Percentiles rank a stretch among this genome's conserved stretches.
phyloP scores from a whole-genome alignment of 768 basidiomycete genomes.

The Boletus bicolor region DNA sequence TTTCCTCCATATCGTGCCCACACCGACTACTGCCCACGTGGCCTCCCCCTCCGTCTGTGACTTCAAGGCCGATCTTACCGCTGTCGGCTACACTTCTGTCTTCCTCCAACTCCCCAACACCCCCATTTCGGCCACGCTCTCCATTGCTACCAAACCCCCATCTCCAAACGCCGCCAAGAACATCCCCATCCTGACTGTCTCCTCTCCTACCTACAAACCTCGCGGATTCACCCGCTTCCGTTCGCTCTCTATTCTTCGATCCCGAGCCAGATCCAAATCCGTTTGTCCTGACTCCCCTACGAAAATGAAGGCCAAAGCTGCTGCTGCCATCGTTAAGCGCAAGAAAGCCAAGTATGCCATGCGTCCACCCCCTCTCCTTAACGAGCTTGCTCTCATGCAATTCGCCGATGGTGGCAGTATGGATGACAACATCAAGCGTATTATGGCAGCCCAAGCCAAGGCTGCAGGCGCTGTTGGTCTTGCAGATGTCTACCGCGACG shows the following conservation, averaged over 20 bases:
- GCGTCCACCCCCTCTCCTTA: constrained; percentile 50
- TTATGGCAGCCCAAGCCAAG: constrained; percentile 55
- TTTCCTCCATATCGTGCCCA: constrained; percentile 42
- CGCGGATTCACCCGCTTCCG: constrained; percentile 44
- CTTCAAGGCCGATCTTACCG: constrained; percentile 51
- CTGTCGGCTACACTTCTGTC: constrained; percentile 63
- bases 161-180: constrained; percentile 5
- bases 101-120: constrained; percentile 59
- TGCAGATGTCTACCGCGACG: constrained; percentile 58
- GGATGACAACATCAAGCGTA: constrained; percentile 50
- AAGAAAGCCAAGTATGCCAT: constrained; percentile 53
- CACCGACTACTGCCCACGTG: constrained; percentile 34
- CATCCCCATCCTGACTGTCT: constrained; percentile 17
- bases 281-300: constrained; percentile 27
- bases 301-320: constrained; percentile 19
- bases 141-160: constrained; percentile 9
- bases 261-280: constrained; percentile 38
- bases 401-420: constrained; percentile 61
- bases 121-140: constrained; percentile 30
- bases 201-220: constrained; percentile 16
- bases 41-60: constrained; percentile 45
- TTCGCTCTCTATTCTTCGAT: constrained; percentile 49
- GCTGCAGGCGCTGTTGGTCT: constrained; percentile 36
- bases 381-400: constrained; percentile 69
- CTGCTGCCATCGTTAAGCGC: constrained; percentile 39